phyloP scores from a whole-genome alignment of 31 red algal genomes.

The Odonthalia washingtoniensis region DNA sequence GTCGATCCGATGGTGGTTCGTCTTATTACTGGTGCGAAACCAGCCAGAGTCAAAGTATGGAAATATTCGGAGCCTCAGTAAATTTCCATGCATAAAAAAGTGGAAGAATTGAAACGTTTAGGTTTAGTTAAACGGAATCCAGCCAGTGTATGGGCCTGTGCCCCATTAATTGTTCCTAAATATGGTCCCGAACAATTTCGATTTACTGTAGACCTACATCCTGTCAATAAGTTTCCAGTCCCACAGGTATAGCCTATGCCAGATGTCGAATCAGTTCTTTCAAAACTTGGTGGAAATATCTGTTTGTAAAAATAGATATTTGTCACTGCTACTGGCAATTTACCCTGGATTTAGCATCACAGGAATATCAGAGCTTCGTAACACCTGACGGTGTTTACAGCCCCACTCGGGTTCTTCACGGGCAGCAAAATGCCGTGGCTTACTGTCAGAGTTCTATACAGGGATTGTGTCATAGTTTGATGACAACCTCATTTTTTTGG shows the following conservation, averaged over 20 bases:
- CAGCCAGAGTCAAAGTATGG: neutral
- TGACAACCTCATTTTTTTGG: no score
- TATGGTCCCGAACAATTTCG: neutral
- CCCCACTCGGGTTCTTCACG: no score
- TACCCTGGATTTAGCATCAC: neutral
- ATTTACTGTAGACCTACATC: neutral
- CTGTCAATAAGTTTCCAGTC: neutral
- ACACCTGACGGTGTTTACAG: no score
- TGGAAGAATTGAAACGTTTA: neutral
- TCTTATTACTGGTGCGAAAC: neutral
- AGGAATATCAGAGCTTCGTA: neutral
- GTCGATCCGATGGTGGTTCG: neutral
- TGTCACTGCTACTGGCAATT: slow-evolving; percentile 4
- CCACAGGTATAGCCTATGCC: neutral
- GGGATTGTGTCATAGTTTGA: no score
- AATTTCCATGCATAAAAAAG: neutral
- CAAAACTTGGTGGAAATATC: neutral
- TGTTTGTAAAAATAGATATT: neutral
- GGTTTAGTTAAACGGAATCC: neutral
- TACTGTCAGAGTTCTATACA: no score
- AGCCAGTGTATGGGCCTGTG: neutral
- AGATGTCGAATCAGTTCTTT: neutral
- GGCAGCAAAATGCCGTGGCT: no score
- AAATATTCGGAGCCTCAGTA: neutral
- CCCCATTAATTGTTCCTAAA: neutral